These are phyloP conservation scores for Vigna radiata DNA, from an alignment of 306 rosid species.

Conservation along the genomic window DNA sequence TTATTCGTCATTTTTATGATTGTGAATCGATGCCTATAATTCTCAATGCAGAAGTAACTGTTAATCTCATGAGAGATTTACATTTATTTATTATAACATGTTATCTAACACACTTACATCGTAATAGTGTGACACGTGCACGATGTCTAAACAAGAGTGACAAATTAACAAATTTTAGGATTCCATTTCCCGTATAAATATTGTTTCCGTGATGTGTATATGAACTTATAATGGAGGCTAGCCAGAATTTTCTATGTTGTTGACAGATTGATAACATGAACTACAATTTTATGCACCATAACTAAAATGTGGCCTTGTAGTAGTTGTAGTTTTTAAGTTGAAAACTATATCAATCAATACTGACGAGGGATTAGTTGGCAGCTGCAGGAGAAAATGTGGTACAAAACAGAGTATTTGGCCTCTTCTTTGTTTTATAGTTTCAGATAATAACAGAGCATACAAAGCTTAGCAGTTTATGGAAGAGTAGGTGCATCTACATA, in stretches of 20 bases:
- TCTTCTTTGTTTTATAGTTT: background rate
- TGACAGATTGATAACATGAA: background rate
- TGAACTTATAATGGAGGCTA: slow-evolving; percentile 7
- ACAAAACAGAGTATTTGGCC: slow-evolving; percentile 3
- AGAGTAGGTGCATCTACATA: slow-evolving; percentile 1
- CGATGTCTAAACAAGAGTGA: background rate
- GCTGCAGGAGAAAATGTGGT: slow-evolving; percentile 6
- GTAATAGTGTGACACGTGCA: background rate
- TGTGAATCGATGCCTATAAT: no score
- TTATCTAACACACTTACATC: no score
- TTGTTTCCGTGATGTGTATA: slow-evolving; percentile 1
- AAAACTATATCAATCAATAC: background rate
- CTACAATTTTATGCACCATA: slow-evolving; percentile 23
- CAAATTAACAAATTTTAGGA: background rate
- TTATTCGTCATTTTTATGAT: no score
- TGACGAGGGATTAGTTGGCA: slow-evolving; percentile 3
- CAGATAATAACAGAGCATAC: background rate
- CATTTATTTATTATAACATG: no score
- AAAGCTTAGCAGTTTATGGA: background rate
- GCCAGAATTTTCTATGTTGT: background rate
- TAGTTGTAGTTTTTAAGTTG: slow-evolving; percentile 7
- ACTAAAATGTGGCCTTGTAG: background rate
- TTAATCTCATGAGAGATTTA: no score
- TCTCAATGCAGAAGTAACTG: no score
- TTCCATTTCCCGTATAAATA: background rate